Evolutionary conservation across 164 flowering plant species (phyloP), one percentile per base, ranked within the genome.

Genomic region (Stephania yunnanensis): DNA sequence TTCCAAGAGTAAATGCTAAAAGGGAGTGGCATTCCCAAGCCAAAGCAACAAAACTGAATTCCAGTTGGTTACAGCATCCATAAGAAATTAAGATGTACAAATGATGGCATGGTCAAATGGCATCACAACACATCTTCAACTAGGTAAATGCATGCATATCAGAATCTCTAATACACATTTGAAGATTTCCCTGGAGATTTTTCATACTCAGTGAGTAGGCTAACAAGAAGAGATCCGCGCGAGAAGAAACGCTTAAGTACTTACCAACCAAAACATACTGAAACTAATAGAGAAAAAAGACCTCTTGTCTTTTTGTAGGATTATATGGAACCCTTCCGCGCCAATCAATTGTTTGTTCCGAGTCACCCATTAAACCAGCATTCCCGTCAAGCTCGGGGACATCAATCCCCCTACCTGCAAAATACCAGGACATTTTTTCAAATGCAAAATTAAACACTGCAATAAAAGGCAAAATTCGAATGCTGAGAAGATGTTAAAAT

Each of bases 141-240:
- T 11, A 70, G 69, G 25, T 25, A 25, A 55, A 81, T 71, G 71
- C 61, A 84, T 76, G 71, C 61, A 84, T 76, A 81, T 78, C 76
- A 79, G 71, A 75, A 83, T 78, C 72, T 81, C 78, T 11, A 73
- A 73, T 73, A 19, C 81, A 50, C 71, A 71, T 50, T 74, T 79
- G 82, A 82, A 81, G 82, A 80, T 79, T 76, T 84, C 79, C 82
- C 84, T 82, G 79, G 69, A 74, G 63, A 78, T 69, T 22, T 70
- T 75, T 61, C 13, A 65, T 2, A 61, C 64, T 15, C 17, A 58
- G 17, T 66, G 10, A 66, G 68, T 66, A 30, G 36, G 10, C 64
- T 58, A 61, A 61, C 6, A 61, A 61, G 25, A 3, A 19, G n/a
- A 58, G 20, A 61, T 61, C 66, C 5, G 2, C 1, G 66, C 25